These are phyloP conservation scores for Lentinula boryana DNA, from an alignment of 768 basidiomycete genomes.

Conservation along the genomic window DNA sequence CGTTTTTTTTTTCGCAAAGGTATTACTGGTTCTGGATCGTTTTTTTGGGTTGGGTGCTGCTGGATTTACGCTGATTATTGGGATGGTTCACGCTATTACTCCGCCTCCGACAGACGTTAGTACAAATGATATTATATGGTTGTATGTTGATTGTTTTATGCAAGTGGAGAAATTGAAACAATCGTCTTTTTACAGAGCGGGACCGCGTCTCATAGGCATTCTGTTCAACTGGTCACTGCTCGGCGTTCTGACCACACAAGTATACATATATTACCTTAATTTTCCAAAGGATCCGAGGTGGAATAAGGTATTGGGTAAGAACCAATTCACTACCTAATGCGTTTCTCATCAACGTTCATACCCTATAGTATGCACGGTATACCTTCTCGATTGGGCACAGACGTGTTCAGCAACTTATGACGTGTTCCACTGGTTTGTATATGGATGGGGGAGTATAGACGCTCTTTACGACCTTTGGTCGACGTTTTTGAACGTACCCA, in stretches of 20 bases:
- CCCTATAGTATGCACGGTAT: conserved; percentile 12
- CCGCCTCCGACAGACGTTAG: conserved; percentile 8
- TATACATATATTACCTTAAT: conserved; percentile 13
- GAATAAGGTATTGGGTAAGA: conserved; percentile 10
- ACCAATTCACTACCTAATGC: not conserved
- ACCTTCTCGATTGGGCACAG: conserved; percentile 15
- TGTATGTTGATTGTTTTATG: conserved; percentile 4
- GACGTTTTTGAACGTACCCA: conserved; percentile 13
- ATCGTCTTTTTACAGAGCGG: conserved; percentile 6
- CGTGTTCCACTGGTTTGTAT: conserved; percentile 16
- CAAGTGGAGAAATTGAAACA: not conserved
- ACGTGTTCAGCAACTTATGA: conserved; percentile 15
- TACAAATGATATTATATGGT: conserved; percentile 10
- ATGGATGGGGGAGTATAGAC: conserved; percentile 11
- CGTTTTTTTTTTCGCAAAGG: not conserved
- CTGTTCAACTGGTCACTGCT: conserved; percentile 14
- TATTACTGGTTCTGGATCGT: not conserved
- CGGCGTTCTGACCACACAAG: conserved; percentile 14
- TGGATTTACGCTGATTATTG: not conserved
- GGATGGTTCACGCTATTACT: not conserved
- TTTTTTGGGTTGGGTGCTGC: not conserved
- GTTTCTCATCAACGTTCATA: not conserved
- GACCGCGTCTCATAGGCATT: conserved; percentile 13
- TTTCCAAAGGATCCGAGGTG: conserved; percentile 12
- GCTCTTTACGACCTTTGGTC: conserved; percentile 7